Evolutionary conservation across 768 basidiomycete species (phyloP).

Genomic region (Trametopsis cervina): DNA sequence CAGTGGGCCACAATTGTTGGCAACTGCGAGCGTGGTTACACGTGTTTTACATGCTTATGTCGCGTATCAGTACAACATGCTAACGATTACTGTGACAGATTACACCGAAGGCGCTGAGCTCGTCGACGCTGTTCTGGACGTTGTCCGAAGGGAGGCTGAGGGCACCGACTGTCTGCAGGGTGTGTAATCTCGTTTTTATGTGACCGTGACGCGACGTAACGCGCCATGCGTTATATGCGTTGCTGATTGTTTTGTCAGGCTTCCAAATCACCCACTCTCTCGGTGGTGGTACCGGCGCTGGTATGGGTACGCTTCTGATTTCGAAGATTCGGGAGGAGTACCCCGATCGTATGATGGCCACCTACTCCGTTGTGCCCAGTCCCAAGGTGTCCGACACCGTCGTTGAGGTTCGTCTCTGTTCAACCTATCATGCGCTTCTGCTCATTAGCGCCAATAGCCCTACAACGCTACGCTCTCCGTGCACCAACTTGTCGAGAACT

Average conservation of each 20-base stretch:
- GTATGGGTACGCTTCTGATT: constrained; percentile 98
- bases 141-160: constrained; percentile 98
- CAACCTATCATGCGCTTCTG: not conserved
- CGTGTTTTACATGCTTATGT: constrained; percentile 10
- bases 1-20: not conserved
- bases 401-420: constrained; percentile 59
- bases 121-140: constrained; percentile 95
- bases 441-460: constrained; percentile 41
- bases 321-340: constrained; percentile 99
- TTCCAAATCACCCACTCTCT: constrained; percentile 99
- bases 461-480: constrained; percentile 99
- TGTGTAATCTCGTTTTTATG: constrained; percentile 26
- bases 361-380: constrained; percentile 96
- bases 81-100: constrained; percentile 35
- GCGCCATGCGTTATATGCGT: constrained; percentile 10
- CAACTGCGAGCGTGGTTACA: no score
- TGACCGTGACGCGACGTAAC: constrained; percentile 14
- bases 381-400: constrained; percentile 99
- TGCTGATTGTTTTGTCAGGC: constrained; percentile 36
- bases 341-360: constrained; percentile 99
- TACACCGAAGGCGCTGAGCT: constrained; percentile 97
- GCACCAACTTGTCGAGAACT: constrained; percentile 99
- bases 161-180: constrained; percentile 96
- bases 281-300: constrained; percentile 98
- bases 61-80: constrained; percentile 13